Evolutionary conservation across 148 eudicot species (phyloP), one percentile per base, ranked within the genome.

Genomic region (Hydrangea macrophylla): DNA sequence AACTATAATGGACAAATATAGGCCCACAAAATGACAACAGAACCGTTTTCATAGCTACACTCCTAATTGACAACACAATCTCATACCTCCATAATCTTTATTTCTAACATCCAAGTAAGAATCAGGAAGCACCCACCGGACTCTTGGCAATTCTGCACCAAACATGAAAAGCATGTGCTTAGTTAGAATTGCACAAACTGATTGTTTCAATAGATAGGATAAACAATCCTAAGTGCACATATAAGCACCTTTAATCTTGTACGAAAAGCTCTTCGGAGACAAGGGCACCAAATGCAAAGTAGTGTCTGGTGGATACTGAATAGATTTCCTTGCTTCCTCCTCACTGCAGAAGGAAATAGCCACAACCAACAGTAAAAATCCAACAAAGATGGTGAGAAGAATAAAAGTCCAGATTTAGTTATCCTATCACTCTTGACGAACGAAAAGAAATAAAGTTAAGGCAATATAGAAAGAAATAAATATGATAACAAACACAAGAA

Each of bases 101-200:
- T 86, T 83, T 68, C 67, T 79, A 2, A 86, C 90, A 81, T 86
- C 85, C 73, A 86, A 66, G 75, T 86, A 86, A 10, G 90, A 86
- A 70, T 86, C 90, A 31, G 90, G 90, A 35, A 86, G 90, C 71
- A 86, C 90, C 90, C 90, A 86, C 7, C 79, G 75, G 57, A 86
- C 90, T n/a, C 60, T 67, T 9, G 83, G 82, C 58, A 78, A 28
- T 18, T 86, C 90, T 86, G 77, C 69, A 76, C 30, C 22, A 22
- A 10, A 60, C 18, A 22, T 27, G 39, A 26, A 18, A 32, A 13
- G 0, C n/a, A n/a, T 24, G 13, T 25, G 1, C 17, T 26, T 23
- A n/a, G n/a, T n/a, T n/a, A 12, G 32, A 55, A 10, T 3, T 6
- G 18, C 32, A n/a, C 6, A 55, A 7, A 55, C 3, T 9, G 59